Evolutionary conservation across 495 filamentous ascomycete genomes (phyloP), one percentile per base, ranked within the genome.

Genomic region (Podospora sp.): DNA sequence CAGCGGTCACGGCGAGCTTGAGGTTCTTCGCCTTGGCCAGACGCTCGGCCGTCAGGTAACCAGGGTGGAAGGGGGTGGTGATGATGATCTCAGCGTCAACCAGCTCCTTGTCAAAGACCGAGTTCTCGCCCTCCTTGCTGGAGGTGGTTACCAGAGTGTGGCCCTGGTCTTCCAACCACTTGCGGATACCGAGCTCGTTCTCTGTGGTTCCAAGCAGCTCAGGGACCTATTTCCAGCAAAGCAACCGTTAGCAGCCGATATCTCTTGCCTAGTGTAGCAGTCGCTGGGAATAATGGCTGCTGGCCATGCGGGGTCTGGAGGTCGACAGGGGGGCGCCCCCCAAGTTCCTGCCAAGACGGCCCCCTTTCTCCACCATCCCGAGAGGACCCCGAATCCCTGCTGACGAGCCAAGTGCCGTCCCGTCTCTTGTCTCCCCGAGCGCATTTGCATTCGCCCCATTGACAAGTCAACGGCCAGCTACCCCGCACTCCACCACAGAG

Each of bases 51-150:
- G 92, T 97, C 56, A 99, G 90, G 86, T 99, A 99, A 68, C 94
- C 95, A 58, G 95, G 95, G 84, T 99, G 95, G 90, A 99, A 99
- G 78, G 94, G 95, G 60, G 95, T 99, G 71, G 95, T 99, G 82
- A 99, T 97, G 86, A 99, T 97, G 78, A 99, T 87, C 79, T 99
- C 95, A 65, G 95, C 92, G 77, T 99, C 95, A 57, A 94, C 93
- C 25, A 99, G 85, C 81, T 99, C 92, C 82, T 92, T 85, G 81
- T 99, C 95, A 77, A 99, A 97, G 67, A 82, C 90, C 60, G 94
- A 97, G 87, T 92, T 87, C 82, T 91, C 89, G 66, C 94, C 92
- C 70, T 86, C 95, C 85, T 99, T 99, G 83, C 97, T 92, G 66
- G 94, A 96, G 64, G 95, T 99, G 71, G 94, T 99, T 65, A 99